These are phyloP conservation scores for Teratosphaeriaceae sp. DNA, from an alignment of 2,329 filamentous ascomycete genomes.

Conservation along the genomic window DNA sequence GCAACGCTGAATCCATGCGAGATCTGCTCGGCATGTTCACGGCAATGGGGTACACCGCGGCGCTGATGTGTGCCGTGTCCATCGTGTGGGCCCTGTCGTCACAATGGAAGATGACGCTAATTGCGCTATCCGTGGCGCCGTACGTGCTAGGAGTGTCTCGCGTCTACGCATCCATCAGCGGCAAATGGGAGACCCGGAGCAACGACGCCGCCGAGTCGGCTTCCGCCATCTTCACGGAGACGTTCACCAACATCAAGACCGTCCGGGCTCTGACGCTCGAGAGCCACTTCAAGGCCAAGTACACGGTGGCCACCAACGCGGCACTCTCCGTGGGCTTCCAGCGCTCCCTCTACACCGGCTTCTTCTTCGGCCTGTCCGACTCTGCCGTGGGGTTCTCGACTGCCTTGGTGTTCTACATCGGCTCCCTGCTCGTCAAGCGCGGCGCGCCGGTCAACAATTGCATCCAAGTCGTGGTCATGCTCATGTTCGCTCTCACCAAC, in stretches of 20 bases:
- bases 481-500: constrained; percentile 76
- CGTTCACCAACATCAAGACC: constrained; percentile 70
- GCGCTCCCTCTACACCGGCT: constrained; percentile 60
- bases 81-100: constrained; percentile 66
- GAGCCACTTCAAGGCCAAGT: constrained; percentile 59
- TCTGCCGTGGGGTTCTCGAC: constrained; percentile 64
- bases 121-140: constrained; percentile 63
- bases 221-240: constrained; percentile 62
- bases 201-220: constrained; percentile 57
- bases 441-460: constrained; percentile 51
- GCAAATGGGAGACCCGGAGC: constrained; percentile 64
- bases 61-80: constrained; percentile 61
- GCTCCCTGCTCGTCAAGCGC: constrained; percentile 55
- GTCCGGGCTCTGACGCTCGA: constrained; percentile 72
- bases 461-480: constrained; percentile 69
- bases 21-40: constrained; percentile 74
- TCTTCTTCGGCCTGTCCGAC: constrained; percentile 73
- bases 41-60: constrained; percentile 60
- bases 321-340: constrained; percentile 57
- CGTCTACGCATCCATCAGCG: constrained; percentile 57
- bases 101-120: constrained; percentile 75
- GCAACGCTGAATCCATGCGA: constrained; percentile 80
- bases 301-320: constrained; percentile 44
- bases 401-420: constrained; percentile 80
- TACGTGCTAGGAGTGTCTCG: constrained; percentile 61